Evolutionary conservation across 306 rosid species (phyloP).

Genomic region (Betula pendula): DNA sequence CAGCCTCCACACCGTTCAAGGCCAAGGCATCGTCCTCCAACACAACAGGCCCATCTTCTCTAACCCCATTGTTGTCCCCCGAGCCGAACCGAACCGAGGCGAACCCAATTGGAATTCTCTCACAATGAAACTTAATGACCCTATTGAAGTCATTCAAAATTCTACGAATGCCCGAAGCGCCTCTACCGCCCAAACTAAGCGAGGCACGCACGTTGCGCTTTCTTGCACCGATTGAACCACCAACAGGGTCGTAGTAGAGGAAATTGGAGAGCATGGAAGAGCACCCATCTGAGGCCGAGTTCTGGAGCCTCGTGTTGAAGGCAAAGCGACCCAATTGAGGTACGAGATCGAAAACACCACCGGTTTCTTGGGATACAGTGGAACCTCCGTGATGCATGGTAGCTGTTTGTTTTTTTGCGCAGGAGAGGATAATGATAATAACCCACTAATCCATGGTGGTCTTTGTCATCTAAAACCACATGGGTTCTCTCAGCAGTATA

Average conservation of each 20-base stretch:
- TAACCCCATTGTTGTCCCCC: constrained; percentile 35
- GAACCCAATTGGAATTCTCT: constrained; percentile 70
- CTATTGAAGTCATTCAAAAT: constrained; percentile 59
- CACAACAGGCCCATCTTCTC: constrained; percentile 35
- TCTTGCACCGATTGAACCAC: constrained; percentile 19
- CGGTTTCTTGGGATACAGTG: constrained; percentile 45
- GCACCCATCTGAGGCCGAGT: constrained; percentile 39
- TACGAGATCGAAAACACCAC: constrained; percentile 45
- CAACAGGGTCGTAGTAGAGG: constrained; percentile 37
- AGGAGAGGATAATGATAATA: background rate
- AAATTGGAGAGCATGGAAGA: constrained; percentile 47
- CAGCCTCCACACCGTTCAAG: constrained; percentile 38
- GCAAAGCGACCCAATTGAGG: constrained; percentile 59
- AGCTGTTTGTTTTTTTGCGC: background rate
- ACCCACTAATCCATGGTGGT: constrained; percentile 19
- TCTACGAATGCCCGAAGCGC: constrained; percentile 39
- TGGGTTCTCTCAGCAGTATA: constrained; percentile 4
- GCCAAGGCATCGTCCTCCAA: constrained; percentile 31
- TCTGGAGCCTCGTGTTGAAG: constrained; percentile 37
- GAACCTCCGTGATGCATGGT: constrained; percentile 58
- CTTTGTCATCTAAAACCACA: background rate
- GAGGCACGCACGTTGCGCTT: constrained; percentile 44
- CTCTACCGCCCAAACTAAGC: constrained; percentile 36
- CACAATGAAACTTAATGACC: constrained; percentile 61
- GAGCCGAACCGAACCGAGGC: constrained; percentile 57